Conservation (phyloP, 2,329 filamentous ascomycete species). For the Keithomyces neogunnii region DNA sequence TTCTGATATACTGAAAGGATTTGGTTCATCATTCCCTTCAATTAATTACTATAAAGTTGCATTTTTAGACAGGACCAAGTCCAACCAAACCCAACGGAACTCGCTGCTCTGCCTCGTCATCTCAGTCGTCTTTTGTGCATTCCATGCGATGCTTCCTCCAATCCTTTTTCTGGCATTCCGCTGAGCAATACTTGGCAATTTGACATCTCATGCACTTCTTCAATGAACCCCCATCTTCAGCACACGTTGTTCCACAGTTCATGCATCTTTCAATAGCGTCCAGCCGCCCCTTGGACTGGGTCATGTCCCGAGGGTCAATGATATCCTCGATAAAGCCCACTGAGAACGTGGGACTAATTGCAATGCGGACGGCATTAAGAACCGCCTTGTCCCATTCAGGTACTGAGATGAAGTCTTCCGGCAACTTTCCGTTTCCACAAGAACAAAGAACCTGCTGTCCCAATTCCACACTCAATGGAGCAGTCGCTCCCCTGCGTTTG, state of each 20-base stretch:
- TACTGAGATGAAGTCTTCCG: conserved; percentile 27
- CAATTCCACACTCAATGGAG: conserved; percentile 29
- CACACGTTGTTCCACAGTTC: conserved; percentile 26
- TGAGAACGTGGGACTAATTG: conserved; percentile 47
- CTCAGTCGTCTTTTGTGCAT: conserved; percentile 26
- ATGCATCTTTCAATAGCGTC: conserved; percentile 21
- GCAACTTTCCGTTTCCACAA: conserved; percentile 36
- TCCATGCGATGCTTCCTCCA: conserved; percentile 43
- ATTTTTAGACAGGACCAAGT: no score
- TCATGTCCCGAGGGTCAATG: conserved; percentile 17
- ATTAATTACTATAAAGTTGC: no score
- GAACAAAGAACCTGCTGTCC: conserved; percentile 32
- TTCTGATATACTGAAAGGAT: no score
- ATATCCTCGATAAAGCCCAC: conserved; percentile 33
- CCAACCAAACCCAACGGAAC: no score
- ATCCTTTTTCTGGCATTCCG: conserved; percentile 43
- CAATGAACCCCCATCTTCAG: conserved; percentile 21
- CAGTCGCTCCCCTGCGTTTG: conserved; percentile 19
- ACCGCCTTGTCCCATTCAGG: conserved; percentile 35
- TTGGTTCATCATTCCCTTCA: no score
- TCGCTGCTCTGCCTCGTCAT: neutral
- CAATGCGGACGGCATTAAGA: conserved; percentile 41
- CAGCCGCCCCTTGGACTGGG: conserved; percentile 1
- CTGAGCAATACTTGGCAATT: conserved; percentile 40
- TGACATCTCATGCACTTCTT: conserved; percentile 37